Evolutionary conservation across 371 early-diverging fungal genomes (phyloP).

Genomic region (Syncephalastrum racemosum): DNA sequence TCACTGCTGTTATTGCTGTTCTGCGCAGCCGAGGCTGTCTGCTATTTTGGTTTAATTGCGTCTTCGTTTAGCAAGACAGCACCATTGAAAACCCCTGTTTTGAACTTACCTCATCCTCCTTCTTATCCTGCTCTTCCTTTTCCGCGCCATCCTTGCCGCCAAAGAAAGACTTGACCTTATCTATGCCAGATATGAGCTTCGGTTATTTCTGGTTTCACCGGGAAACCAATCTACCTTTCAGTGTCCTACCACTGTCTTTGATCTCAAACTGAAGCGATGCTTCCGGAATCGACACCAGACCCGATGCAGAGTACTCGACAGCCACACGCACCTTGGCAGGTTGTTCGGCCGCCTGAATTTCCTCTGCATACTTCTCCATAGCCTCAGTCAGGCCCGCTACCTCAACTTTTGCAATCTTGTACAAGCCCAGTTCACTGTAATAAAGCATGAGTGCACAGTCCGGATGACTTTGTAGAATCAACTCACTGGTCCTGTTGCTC

Average conservation of each 20-base stretch:
- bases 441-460: background rate
- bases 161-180: conserved; percentile 79
- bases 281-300: conserved; percentile 63
- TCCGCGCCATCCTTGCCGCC: conserved; percentile 50
- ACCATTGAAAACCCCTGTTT: too few relatives aligned
- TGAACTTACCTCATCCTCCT: conserved; percentile 3
- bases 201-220: too few relatives aligned
- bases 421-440: conserved; percentile 28
- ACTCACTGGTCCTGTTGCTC: conserved; percentile 32
- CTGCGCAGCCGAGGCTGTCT: too few relatives aligned
- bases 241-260: conserved; percentile 32
- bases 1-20: conserved; percentile 8
- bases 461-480: background rate
- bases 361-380: conserved; percentile 61
- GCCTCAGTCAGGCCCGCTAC: conserved; percentile 75
- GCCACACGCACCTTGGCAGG: conserved; percentile 82
- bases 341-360: conserved; percentile 45
- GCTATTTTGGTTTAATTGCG: too few relatives aligned
- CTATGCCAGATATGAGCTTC: conserved; percentile 16
- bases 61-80: too few relatives aligned
- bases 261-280: conserved; percentile 54
- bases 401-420: conserved; percentile 62
- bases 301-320: conserved; percentile 69
- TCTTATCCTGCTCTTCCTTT: conserved; percentile 17
- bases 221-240: conserved; percentile 1